These are phyloP conservation scores for Fraxinus americana DNA, from an alignment of 257 asterid species.

Conservation along the genomic window DNA sequence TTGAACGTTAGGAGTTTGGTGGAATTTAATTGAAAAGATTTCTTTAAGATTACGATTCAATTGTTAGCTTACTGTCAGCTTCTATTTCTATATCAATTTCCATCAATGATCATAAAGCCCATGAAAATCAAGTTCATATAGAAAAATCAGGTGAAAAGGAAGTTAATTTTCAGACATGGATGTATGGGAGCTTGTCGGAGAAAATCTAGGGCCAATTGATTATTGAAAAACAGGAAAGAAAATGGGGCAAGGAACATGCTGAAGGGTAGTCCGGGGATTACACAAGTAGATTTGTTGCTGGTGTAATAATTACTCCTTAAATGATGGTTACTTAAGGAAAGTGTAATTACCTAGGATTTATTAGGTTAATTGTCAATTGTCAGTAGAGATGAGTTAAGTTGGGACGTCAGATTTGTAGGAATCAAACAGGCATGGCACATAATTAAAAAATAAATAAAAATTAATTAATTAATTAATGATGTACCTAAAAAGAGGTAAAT, in stretches of 20 bases:
- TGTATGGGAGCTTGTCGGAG: conserved; percentile 24
- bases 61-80: conserved; percentile 44
- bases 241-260: neutral
- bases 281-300: neutral
- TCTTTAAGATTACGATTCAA: conserved; percentile 63
- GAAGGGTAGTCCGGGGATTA: conserved; percentile 32
- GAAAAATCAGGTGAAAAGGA: conserved; percentile 3
- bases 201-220: conserved; percentile 33
- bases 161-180: conserved; percentile 29
- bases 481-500: neutral
- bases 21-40: conserved; percentile 38
- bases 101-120: conserved; percentile 21
- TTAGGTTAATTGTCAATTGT: conserved; percentile 36
- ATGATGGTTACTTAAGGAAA: conserved; percentile 17
- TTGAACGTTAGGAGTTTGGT: conserved; percentile 19
- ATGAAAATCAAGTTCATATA: conserved; percentile 9
- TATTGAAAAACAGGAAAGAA: conserved; percentile 18
- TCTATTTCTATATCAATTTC: conserved; percentile 35
- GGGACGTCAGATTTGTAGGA: too few species aligned
- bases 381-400: conserved; percentile 17
- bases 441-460: too few species aligned
- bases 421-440: too few species aligned
- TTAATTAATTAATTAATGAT: too few species aligned
- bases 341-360: conserved; percentile 19
- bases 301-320: neutral